Conservation (phyloP, 495 filamentous ascomycete species). For the Hypoxylon perforatum region DNA sequence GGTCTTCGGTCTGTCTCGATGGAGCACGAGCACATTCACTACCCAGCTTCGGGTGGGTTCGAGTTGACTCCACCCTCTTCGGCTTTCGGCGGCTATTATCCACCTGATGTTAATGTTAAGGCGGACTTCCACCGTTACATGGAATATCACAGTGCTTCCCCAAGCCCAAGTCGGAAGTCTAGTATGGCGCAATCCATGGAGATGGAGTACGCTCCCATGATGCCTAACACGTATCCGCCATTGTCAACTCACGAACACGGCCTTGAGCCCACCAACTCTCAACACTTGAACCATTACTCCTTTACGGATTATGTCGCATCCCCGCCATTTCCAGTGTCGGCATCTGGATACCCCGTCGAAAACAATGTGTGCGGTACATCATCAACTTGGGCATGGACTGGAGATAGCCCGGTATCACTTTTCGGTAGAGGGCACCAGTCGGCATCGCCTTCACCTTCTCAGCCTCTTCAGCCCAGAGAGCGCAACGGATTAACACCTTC, state of each 20-base stretch:
- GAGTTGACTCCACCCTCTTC: constrained; percentile 54
- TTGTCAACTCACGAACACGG: constrained; percentile 20
- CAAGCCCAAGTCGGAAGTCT: constrained; percentile 39
- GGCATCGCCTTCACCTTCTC: constrained; percentile 35
- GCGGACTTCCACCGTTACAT: constrained; percentile 34
- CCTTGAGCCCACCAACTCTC: constrained; percentile 18
- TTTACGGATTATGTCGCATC: constrained; percentile 33
- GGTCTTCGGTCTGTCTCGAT: constrained; percentile 33
- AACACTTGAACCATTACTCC: constrained; percentile 21
- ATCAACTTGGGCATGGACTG: constrained; percentile 37
- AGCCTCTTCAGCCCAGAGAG: constrained; percentile 18
- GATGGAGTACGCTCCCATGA: constrained; percentile 30
- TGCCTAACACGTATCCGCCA: constrained; percentile 10
- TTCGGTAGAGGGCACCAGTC: constrained; percentile 32
- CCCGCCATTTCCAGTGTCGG: constrained; percentile 25
- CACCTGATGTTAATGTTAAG: constrained; percentile 28
- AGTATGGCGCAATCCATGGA: constrained; percentile 36
- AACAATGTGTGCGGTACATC: constrained; percentile 20
- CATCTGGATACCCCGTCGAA: constrained; percentile 22
- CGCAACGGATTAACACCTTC: constrained; percentile 27
- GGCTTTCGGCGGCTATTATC: constrained; percentile 49
- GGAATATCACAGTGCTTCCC: constrained; percentile 36
- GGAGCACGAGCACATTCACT: constrained; percentile 39
- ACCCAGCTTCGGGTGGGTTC: constrained; percentile 37
- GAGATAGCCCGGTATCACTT: constrained; percentile 38